phyloP scores from a whole-genome alignment of 805 yeast genomes.

The Zygoascus flipseniorum region DNA sequence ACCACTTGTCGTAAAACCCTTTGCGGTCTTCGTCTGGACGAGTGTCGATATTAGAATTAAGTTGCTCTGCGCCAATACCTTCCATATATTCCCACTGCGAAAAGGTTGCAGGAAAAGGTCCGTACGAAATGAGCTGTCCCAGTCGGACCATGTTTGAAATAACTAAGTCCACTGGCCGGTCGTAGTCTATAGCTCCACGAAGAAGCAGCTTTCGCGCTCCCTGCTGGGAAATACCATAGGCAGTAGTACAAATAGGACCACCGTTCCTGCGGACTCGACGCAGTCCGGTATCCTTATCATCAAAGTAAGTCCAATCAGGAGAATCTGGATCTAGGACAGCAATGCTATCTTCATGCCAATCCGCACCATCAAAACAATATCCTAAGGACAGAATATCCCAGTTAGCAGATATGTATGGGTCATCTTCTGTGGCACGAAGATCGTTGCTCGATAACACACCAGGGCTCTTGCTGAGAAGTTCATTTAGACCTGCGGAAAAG shows the following conservation, averaged over 20 bases:
- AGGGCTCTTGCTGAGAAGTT: background rate
- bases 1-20: constrained; percentile 5
- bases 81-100: constrained; percentile 10
- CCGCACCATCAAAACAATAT: constrained; percentile 1
- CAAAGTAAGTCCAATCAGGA: constrained; percentile 1
- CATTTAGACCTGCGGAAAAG: constrained; percentile 5
- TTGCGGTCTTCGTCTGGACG: background rate
- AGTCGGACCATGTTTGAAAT: constrained; percentile 1
- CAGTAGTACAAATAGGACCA: constrained; percentile 8
- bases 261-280: constrained; percentile 6
- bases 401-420: constrained; percentile 8
- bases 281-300: background rate
- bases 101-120: constrained; percentile 6
- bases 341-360: background rate
- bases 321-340: constrained; percentile 4
- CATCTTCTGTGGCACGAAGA: constrained; percentile 1
- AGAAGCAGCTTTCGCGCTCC: constrained; percentile 12
- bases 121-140: constrained; percentile 4
- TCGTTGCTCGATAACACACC: background rate
- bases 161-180: constrained; percentile 8
- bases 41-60: background rate
- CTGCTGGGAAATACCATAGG: constrained; percentile 8
- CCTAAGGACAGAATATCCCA: constrained; percentile 11
- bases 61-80: constrained; percentile 8
- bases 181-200: constrained; percentile 5